Percentiles rank a stretch among this genome's conserved stretches.
Conservation (phyloP, 1,139 yeast genomes). For the Geotrichum bryndzae region DNA sequence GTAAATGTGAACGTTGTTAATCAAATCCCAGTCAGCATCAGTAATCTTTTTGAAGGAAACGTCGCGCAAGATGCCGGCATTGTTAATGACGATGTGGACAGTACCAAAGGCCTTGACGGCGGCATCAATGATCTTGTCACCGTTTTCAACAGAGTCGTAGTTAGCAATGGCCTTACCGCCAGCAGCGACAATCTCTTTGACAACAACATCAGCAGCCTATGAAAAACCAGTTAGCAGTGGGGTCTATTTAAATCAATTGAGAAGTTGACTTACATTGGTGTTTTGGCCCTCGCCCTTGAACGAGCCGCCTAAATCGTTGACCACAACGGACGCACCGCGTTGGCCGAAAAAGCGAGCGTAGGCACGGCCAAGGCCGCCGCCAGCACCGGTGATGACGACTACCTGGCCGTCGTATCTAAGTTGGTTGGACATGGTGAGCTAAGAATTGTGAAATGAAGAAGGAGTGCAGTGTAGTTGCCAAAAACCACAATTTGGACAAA, state of each 20-base stretch:
- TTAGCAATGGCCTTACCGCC: slow-evolving; percentile 93
- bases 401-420: slow-evolving; percentile 68
- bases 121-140: slow-evolving; percentile 78
- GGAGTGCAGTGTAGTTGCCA: not conserved
- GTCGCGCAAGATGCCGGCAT: slow-evolving; percentile 86
- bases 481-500: not conserved
- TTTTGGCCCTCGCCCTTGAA: slow-evolving; percentile 51
- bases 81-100: slow-evolving; percentile 83
- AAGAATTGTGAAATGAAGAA: not conserved
- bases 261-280: slow-evolving; percentile 15
- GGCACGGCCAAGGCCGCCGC: slow-evolving; percentile 90
- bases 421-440: slow-evolving; percentile 14
- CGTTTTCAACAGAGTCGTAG: slow-evolving; percentile 84
- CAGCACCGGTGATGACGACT: slow-evolving; percentile 92
- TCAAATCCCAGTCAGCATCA: slow-evolving; percentile 71
- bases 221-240: not conserved
- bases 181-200: slow-evolving; percentile 63
- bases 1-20: slow-evolving; percentile 78
- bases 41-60: slow-evolving; percentile 68
- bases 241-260: not conserved
- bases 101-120: slow-evolving; percentile 85
- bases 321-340: slow-evolving; percentile 90
- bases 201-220: slow-evolving; percentile 83
- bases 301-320: slow-evolving; percentile 86
- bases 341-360: slow-evolving; percentile 84